Conservation (phyloP, 108 stramenopile species). For the Cyclotella choctawhatcheeana region DNA sequence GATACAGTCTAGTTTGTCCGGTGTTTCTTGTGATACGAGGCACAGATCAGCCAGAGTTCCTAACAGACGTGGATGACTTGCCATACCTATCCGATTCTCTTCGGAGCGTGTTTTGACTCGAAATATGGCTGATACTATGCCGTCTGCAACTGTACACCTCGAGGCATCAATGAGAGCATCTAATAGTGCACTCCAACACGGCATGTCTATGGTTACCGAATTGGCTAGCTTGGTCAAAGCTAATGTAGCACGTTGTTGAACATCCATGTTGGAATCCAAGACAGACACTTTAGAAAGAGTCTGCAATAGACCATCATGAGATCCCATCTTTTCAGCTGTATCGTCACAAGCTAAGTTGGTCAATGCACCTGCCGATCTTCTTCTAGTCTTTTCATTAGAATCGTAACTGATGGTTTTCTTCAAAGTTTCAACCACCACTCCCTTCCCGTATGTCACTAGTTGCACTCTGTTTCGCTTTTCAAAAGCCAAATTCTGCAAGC, state of each 20-base stretch:
- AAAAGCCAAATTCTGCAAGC: conserved; percentile 85
- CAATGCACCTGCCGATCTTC: conserved; percentile 81
- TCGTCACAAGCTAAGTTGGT: conserved; percentile 87
- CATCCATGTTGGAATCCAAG: conserved; percentile 70
- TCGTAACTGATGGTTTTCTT: conserved; percentile 62
- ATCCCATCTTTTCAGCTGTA: conserved; percentile 75
- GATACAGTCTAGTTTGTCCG: conserved; percentile 24
- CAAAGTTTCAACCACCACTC: conserved; percentile 83
- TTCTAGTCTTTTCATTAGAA: conserved; percentile 70
- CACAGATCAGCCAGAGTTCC: conserved; percentile 68
- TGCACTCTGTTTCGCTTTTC: conserved; percentile 70
- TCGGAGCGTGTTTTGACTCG: conserved; percentile 83
- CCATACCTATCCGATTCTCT: conserved; percentile 79
- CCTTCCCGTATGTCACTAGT: conserved; percentile 64
- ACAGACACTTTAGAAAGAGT: conserved; percentile 70
- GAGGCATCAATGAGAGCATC: conserved; percentile 85
- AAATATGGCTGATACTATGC: conserved; percentile 73
- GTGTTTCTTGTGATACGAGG: conserved; percentile 27
- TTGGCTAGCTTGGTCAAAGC: conserved; percentile 85
- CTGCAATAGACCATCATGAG: conserved; percentile 73
- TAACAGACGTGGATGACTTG: conserved; percentile 67
- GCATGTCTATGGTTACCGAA: conserved; percentile 64
- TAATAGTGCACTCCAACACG: conserved; percentile 61
- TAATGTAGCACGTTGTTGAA: conserved; percentile 76
- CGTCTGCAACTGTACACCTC: conserved; percentile 56